phyloP scores from a whole-genome alignment of 352 stramenopile genomes.

The Peronospora tabacina region DNA sequence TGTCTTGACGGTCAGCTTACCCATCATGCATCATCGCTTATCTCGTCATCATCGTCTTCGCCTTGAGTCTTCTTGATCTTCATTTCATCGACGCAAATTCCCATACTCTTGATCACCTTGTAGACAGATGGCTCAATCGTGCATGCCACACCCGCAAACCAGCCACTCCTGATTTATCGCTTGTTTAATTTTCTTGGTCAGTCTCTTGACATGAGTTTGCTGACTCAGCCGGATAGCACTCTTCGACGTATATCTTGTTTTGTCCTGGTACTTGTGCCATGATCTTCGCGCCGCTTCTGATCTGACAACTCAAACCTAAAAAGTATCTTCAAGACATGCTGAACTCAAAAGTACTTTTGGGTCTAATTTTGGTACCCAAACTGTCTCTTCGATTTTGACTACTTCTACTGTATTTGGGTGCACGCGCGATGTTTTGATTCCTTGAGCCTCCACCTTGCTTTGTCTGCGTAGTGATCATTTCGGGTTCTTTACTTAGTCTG shows the following conservation, averaged over 20 bases:
- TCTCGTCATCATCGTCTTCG: background rate
- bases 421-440: background rate
- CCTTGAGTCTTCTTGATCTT: no score
- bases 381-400: background rate
- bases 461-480: no score
- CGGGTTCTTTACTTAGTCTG: no score
- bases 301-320: no score
- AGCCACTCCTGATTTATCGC: background rate
- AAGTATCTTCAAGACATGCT: no score
- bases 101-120: slow-evolving; percentile 1
- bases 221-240: no score
- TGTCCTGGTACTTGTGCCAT: background rate
- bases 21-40: background rate
- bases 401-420: background rate
- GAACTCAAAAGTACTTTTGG: no score
- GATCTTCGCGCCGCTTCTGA: background rate
- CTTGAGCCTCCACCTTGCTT: background rate
- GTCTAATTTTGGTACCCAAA: no score
- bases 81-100: no score
- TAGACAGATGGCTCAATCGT: background rate
- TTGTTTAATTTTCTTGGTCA: background rate
- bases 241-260: slow-evolving; percentile 1
- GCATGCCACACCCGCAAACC: background rate
- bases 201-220: background rate
- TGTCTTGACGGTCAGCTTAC: background rate